A percentile compares a stretch with the other conserved stretches of the same genome.
Evolutionary conservation across 768 basidiomycete species (phyloP).

Genomic region (Punctularia strigosozonata): DNA sequence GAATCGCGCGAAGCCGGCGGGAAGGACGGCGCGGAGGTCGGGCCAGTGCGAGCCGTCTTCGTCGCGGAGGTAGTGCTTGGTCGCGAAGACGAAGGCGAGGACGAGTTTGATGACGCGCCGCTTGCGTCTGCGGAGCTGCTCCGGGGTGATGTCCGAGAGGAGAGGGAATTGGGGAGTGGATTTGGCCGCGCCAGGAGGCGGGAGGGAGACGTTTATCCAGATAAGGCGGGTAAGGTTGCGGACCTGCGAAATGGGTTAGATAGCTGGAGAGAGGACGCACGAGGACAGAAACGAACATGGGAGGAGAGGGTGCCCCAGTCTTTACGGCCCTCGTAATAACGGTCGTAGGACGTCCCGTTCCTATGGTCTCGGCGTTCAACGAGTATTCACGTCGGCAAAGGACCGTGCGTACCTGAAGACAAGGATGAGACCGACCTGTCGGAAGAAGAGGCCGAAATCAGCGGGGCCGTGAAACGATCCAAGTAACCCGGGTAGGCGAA

Average conservation of each 20-base stretch:
- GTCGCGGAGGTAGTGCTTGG: slow-evolving; percentile 73
- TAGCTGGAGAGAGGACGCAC: neutral
- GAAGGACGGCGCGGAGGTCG: slow-evolving; percentile 60
- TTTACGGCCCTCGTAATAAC: slow-evolving; percentile 84
- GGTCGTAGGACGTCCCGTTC: slow-evolving; percentile 60
- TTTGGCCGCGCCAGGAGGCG: slow-evolving; percentile 32
- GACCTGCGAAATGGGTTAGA: slow-evolving; percentile 20
- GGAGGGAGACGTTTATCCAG: slow-evolving; percentile 70
- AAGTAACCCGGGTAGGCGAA: neutral
- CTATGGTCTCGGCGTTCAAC: neutral
- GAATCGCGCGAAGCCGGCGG: slow-evolving; percentile 41
- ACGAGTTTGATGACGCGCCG: slow-evolving; percentile 57
- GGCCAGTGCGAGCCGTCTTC: slow-evolving; percentile 64
- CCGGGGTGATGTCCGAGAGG: slow-evolving; percentile 28
- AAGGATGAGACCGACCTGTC: slow-evolving; percentile 75
- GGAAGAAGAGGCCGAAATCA: neutral
- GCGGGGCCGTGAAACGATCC: slow-evolving; percentile 1
- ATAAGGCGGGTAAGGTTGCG: slow-evolving; percentile 69
- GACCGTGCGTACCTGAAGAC: slow-evolving; percentile 77
- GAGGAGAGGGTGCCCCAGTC: slow-evolving; percentile 63
- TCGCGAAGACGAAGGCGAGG: slow-evolving; percentile 60
- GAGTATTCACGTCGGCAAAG: neutral
- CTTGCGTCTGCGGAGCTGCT: slow-evolving; percentile 55
- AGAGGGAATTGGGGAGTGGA: slow-evolving; percentile 43
- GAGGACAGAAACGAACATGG: slow-evolving; percentile 33